Evolutionary conservation across 1,139 yeast species (phyloP), one percentile per base, ranked within the genome.

Genomic region (Starmera stellimalicola): DNA sequence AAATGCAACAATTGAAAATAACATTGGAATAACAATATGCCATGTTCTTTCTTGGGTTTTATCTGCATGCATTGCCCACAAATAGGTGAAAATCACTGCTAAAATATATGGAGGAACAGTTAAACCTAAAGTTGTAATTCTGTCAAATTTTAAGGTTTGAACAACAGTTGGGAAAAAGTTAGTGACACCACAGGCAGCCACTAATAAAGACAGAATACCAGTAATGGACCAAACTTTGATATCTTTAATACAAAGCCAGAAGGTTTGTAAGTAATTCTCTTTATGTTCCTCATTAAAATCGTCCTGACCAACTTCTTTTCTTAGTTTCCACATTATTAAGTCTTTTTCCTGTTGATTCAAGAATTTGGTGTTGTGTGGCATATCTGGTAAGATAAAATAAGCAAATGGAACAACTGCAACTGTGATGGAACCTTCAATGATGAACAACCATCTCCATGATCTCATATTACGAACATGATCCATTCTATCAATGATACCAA

Each of bases 151-250:
- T 43, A 74, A 58, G 6, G 81, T 73, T 40, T 61, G 54, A 16
- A 74, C 77, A 24, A 74, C 73, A 1, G 77, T 63, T 19, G 80
- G 81, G 62, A 73, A 74, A 51, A 72, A 73, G 47, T 73, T 70
- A 19, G 77, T 72, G 32, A 73, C 72, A 50, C 78, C 77, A 44
- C 60, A 57, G 30, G 77, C 75, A 23, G 77, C 77, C 29, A 70
- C 76, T 20, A 71, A 54, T 55, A 69, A 70, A 6, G 72, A 56
- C 29, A 68, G 56, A 36, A 60, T 57, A 31, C 65, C 68, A 18
- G 70, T 64, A 26, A 68, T 51, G 31, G 61, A 46, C 74, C 73
- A 67, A 29, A 65, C 63, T 44, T 70, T 68, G 35, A 55, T 40
- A 45, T 70, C 76, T 37, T 52, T 57, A 30, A 60, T 41, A 4